Evolutionary conservation across 345 rosid species (phyloP).

Genomic region (Jatropha curcas): DNA sequence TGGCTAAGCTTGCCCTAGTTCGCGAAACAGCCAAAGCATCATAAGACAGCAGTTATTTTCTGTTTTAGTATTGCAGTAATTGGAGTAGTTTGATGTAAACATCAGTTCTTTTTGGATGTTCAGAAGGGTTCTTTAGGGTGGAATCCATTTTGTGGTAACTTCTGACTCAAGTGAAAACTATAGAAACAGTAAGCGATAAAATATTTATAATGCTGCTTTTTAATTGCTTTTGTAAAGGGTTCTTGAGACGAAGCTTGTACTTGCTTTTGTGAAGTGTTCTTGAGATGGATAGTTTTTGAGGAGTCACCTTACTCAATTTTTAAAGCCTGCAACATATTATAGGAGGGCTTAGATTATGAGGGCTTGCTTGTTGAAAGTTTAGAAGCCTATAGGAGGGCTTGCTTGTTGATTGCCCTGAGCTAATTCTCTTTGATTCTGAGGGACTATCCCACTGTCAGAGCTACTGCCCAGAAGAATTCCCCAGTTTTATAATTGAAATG

Average conservation of each 20-base stretch:
- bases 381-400: not conserved
- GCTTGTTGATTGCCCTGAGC: too few relatives aligned
- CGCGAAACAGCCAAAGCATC: conserved; percentile 79
- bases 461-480: too few relatives aligned
- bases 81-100: not conserved
- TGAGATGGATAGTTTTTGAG: too few relatives aligned
- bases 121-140: not conserved
- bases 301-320: not conserved
- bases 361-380: not conserved
- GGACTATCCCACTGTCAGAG: too few relatives aligned
- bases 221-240: not conserved
- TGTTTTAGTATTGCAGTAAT: not conserved
- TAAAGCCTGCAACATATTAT: too few relatives aligned
- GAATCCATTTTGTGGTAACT: not conserved
- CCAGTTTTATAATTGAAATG: too few relatives aligned
- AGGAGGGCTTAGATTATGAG: too few relatives aligned
- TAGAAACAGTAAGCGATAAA: not conserved
- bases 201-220: not conserved
- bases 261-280: not conserved
- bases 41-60: conserved; percentile 25
- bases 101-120: not conserved
- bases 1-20: conserved; percentile 76
- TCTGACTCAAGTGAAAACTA: not conserved
- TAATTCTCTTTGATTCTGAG: too few relatives aligned
- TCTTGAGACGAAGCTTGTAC: not conserved